Evolutionary conservation across 768 basidiomycete genomes (phyloP).

Genomic region (Collybia mongolica): DNA sequence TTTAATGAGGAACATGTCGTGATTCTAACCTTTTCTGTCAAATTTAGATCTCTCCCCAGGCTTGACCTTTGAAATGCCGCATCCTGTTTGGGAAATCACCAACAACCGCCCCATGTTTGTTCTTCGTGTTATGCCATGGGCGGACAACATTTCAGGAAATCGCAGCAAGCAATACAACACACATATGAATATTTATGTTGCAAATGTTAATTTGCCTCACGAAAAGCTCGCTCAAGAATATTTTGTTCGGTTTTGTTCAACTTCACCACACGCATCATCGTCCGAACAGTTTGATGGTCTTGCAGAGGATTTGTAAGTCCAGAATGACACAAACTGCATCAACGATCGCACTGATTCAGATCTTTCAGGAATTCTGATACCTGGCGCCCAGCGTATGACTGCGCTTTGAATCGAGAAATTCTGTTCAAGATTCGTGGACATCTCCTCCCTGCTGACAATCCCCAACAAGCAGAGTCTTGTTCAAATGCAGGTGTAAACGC

Average conservation of each 20-base stretch:
- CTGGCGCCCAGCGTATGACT: too few species aligned
- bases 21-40: too few species aligned
- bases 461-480: slow-evolving; percentile 28
- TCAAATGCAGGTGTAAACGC: slow-evolving; percentile 34
- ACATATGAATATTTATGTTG: slow-evolving; percentile 30
- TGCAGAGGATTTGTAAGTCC: slow-evolving; percentile 12
- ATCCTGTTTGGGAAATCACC: too few species aligned
- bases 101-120: too few species aligned
- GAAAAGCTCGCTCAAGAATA: slow-evolving; percentile 25
- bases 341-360: too few species aligned
- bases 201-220: slow-evolving; percentile 28
- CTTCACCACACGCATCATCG: slow-evolving; percentile 5
- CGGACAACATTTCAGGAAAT: slow-evolving; percentile 33
- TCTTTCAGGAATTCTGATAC: too few species aligned
- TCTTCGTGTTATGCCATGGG: slow-evolving; percentile 16
- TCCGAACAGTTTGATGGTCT: slow-evolving; percentile 28
- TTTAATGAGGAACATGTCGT: too few species aligned
- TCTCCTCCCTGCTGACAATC: slow-evolving; percentile 28
- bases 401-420: too few species aligned
- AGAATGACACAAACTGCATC: too few species aligned
- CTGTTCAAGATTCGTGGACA: slow-evolving; percentile 4
- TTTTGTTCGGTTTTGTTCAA: slow-evolving; percentile 25
- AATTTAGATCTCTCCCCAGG: too few species aligned
- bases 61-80: too few species aligned
- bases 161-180: slow-evolving; percentile 32